Evolutionary conservation across 2,329 filamentous ascomycete genomes (phyloP), one percentile per base, ranked within the genome.

Genomic region (Ilyonectria robusta): DNA sequence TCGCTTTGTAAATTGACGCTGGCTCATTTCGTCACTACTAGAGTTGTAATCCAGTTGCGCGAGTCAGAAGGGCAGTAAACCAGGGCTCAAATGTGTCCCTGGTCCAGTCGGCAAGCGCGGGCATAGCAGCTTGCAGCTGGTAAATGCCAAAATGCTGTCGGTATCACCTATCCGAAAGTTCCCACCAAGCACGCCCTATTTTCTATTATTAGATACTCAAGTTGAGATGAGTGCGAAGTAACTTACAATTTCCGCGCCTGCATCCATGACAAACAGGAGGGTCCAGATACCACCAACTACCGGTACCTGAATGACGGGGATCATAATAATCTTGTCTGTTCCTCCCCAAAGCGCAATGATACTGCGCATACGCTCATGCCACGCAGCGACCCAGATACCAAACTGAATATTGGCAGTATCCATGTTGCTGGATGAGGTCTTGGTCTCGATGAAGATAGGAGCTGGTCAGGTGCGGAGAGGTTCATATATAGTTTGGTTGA

Each of bases 391-490:
- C 61, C 61, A 63, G 6, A 63, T 51, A 10, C 29, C 61, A 4
- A 63, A 46, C 54, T 63, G 54, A 3, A 58, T 46, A 19, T 58
- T 46, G 21, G 51, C 56, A 15, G 51, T 42, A 4, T 40, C 37
- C 29, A 63, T 26, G 2, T 26, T 58, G 19, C 61, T 37, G 3
- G 61, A 42, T 46, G 54, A 58, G 10, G 26, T 31, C 53, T 63
- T 63, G 23, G 54, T 62, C 17, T 62, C 60, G 51, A 62, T 48
- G 23, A 62, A 57, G 53, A 62, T 53, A 6, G 53, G 60, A 2
- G 60, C 60, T 15, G 60, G 60, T 6, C 60, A 44, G 10, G 6
- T 42, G 2, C 19, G 23, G 15, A 62, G 19, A 1, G 53, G 19
- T 26, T 57, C 53, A 15, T 62, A 62, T 4, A n/a, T 29, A 9